Base-by-base conservation (phyloP, 139 green algal genomes). In the Chlorella sorokiniana region DNA sequence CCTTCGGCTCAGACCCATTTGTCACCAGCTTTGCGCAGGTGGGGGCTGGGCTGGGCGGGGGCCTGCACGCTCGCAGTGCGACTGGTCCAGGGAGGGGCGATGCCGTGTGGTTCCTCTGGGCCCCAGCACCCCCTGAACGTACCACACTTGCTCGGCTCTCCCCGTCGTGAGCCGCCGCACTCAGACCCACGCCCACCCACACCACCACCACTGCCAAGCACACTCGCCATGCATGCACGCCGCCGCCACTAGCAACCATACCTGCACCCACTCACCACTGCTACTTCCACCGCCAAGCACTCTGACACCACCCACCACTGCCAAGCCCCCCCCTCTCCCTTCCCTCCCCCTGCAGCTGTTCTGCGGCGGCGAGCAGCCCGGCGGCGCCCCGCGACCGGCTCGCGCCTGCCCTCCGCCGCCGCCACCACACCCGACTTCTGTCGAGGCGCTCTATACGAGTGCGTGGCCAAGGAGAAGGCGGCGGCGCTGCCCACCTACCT, bases 401-500 rank as follows among this genome's bases (percentile, higher is more conserved):
- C 45, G 23, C 81, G 62, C 76, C 45, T 76, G 52, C 45, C 52
- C 37, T 68, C 54, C 11, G 81, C 70, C 6, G 62, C 40, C 3
- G 27, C 42, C n/a, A n/a, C 18, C 63, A 44, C 61, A 31, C 22
- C 37, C 52, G 31, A 61, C 75, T 81, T 81, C 29, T 81, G 75
- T 59, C 31, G 85, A 61, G 74, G 54, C 1, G 81, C 78, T 0
- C 85, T 96, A 80, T 89, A 93, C 75, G 90, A 96, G 65, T 95
- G 91, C 81, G 89, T 94, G 59, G 89, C 88, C 16, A 52, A 85
- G 40, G 93, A 95, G 82, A 94, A 95, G 84, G 79, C 88, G 6
- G 44, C 35, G 6, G 75, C 85, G 37, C 77, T 95, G 73, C 79
- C 65, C 0, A 62, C 74, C 73, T 91, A 93, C 81, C 76, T 95